Conservation (phyloP, 2,329 filamentous ascomycete species). For the Phialophora chinensis region DNA sequence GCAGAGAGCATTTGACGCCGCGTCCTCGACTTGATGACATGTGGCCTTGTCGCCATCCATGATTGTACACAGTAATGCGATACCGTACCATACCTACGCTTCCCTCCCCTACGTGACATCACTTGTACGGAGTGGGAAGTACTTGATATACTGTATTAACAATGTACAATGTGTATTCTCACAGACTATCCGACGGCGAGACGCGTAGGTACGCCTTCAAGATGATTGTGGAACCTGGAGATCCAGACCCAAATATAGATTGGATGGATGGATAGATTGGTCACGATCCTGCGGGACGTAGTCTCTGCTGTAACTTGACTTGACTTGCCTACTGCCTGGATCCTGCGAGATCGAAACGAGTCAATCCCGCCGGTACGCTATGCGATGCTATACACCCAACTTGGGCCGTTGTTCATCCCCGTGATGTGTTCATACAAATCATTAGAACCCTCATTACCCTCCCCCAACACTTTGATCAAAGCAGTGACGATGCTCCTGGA, state of each 20-base stretch:
- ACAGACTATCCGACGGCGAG: not conserved
- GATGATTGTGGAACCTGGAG: not conserved
- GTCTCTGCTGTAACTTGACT: not conserved
- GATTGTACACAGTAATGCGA: too few species aligned
- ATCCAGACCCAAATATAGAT: not conserved
- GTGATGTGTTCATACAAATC: constrained; percentile 1
- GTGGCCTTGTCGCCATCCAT: too few species aligned
- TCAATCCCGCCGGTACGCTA: not conserved
- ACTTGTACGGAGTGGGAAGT: too few species aligned
- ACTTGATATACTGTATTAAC: too few species aligned
- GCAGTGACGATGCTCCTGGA: not conserved
- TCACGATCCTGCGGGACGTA: not conserved
- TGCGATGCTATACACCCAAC: not conserved
- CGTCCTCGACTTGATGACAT: too few species aligned
- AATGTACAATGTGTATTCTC: not conserved
- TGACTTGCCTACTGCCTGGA: not conserved
- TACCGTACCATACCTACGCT: too few species aligned
- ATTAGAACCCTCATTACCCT: not conserved
- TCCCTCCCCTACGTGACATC: too few species aligned
- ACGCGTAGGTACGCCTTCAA: not conserved
- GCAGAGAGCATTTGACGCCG: not conserved
- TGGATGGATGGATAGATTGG: too few species aligned
- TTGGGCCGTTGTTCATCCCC: not conserved
- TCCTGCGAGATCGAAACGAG: not conserved
- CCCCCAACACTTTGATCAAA: not conserved